These are phyloP conservation scores for Linnemannia schmuckeri DNA, from an alignment of 192 early-diverging fungal species.

Conservation along the genomic window DNA sequence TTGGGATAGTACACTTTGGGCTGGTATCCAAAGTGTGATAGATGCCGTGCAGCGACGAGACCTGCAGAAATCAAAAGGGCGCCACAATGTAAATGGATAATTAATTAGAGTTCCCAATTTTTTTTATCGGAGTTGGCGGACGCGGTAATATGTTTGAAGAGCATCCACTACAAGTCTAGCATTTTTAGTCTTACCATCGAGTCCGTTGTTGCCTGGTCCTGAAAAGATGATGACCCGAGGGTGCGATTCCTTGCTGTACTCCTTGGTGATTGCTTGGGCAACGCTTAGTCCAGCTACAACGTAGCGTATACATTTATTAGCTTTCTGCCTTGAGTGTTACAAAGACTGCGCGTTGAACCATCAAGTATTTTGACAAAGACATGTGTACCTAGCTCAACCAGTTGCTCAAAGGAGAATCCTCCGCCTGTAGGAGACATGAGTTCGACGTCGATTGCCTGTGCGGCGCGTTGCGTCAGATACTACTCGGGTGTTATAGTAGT, in stretches of 20 bases:
- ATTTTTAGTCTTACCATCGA: slow-evolving; percentile 75
- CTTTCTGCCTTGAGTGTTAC: not conserved
- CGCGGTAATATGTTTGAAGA: too few relatives aligned
- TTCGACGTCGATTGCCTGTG: slow-evolving; percentile 84
- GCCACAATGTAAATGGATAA: not conserved
- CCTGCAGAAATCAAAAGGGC: slow-evolving; percentile 42
- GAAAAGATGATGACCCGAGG: slow-evolving; percentile 76
- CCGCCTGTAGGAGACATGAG: slow-evolving; percentile 83
- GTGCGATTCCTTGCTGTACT: slow-evolving; percentile 67
- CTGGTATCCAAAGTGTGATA: slow-evolving; percentile 90
- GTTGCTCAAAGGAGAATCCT: slow-evolving; percentile 93
- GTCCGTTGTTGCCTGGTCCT: slow-evolving; percentile 97
- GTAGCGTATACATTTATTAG: not conserved
- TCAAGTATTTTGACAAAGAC: not conserved
- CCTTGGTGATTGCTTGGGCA: slow-evolving; percentile 84
- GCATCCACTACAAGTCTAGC: not conserved
- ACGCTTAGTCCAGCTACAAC: slow-evolving; percentile 89
- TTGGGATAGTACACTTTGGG: slow-evolving; percentile 89
- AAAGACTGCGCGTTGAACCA: not conserved
- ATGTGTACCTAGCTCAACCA: slow-evolving; percentile 71
- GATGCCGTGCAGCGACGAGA: slow-evolving; percentile 92
- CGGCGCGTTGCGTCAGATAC: slow-evolving; percentile 73
- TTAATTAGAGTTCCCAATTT: not conserved
- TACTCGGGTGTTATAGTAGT: slow-evolving; percentile 2
- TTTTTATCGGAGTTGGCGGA: not conserved